These are phyloP conservation scores for Phytopythium sindhum DNA, from an alignment of 352 stramenopile genomes.

Conservation along the genomic window DNA sequence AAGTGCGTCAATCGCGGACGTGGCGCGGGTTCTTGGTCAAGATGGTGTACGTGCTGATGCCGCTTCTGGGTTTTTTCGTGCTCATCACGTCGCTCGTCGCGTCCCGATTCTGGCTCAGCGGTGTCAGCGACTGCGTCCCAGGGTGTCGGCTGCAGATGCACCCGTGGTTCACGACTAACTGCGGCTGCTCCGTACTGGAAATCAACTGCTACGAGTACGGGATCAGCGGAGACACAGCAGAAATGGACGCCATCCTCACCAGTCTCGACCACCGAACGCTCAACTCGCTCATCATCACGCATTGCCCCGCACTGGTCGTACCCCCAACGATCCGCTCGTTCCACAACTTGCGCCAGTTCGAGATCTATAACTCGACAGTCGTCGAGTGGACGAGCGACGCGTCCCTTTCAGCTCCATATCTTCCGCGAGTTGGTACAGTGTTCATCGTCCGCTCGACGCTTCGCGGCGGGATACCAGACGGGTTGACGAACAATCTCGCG, in stretches of 20 bases:
- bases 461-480: slow-evolving; percentile 19
- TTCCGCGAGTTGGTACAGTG: slow-evolving; percentile 24
- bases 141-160: slow-evolving; percentile 41
- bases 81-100: slow-evolving; percentile 29
- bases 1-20: background rate
- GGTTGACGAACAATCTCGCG: slow-evolving; percentile 28
- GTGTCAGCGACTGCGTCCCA: slow-evolving; percentile 13
- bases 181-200: slow-evolving; percentile 43
- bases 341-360: slow-evolving; percentile 26
- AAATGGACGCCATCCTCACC: slow-evolving; percentile 20
- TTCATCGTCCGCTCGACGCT: slow-evolving; percentile 29
- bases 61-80: slow-evolving; percentile 23
- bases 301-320: slow-evolving; percentile 29
- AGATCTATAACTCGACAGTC: slow-evolving; percentile 46
- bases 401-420: slow-evolving; percentile 19
- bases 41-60: slow-evolving; percentile 16
- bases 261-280: slow-evolving; percentile 27
- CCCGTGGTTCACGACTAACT: slow-evolving; percentile 37
- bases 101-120: slow-evolving; percentile 21
- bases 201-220: slow-evolving; percentile 35
- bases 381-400: slow-evolving; percentile 22
- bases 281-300: slow-evolving; percentile 43
- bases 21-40: background rate
- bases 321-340: slow-evolving; percentile 25
- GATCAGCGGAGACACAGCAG: slow-evolving; percentile 16